phyloP scores from a whole-genome alignment of 2,329 filamentous ascomycete species.

The Stromatinia cepivora region DNA sequence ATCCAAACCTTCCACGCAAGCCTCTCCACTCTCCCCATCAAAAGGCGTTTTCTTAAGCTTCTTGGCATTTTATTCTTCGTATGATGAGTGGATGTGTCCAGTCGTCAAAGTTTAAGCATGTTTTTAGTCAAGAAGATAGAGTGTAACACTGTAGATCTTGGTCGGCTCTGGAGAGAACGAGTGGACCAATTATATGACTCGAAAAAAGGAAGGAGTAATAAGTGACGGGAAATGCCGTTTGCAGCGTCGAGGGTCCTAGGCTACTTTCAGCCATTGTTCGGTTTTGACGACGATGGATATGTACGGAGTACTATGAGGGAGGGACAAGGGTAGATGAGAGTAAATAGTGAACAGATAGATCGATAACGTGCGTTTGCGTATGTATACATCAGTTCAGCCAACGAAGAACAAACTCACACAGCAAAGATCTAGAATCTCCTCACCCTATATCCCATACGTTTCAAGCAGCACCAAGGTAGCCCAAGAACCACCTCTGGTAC shows the following conservation, averaged over 20 bases:
- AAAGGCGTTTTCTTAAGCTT: neutral
- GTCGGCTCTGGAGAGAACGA: neutral
- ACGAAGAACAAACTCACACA: neutral
- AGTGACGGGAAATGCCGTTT: neutral
- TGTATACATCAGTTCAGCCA: neutral
- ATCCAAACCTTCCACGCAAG: conserved; percentile 16
- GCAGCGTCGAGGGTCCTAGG: neutral
- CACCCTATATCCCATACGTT: neutral
- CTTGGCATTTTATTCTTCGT: neutral
- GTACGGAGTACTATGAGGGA: too few relatives aligned
- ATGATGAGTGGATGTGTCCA: neutral
- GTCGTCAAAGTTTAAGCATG: conserved; percentile 19
- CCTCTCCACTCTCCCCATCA: conserved; percentile 15
- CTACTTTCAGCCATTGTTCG: neutral
- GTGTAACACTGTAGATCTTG: conserved; percentile 2
- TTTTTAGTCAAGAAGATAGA: conserved; percentile 4
- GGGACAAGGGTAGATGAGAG: neutral
- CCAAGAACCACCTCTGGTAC: neutral
- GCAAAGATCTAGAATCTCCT: neutral
- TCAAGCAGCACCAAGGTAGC: neutral
- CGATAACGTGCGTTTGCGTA: neutral
- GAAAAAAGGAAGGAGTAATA: neutral
- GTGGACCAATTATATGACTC: neutral
- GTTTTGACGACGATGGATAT: neutral
- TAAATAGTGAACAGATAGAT: neutral